Evolutionary conservation across 805 yeast genomes (phyloP), one percentile per base, ranked within the genome.

Genomic region (Hagleromyces aurorensis): DNA sequence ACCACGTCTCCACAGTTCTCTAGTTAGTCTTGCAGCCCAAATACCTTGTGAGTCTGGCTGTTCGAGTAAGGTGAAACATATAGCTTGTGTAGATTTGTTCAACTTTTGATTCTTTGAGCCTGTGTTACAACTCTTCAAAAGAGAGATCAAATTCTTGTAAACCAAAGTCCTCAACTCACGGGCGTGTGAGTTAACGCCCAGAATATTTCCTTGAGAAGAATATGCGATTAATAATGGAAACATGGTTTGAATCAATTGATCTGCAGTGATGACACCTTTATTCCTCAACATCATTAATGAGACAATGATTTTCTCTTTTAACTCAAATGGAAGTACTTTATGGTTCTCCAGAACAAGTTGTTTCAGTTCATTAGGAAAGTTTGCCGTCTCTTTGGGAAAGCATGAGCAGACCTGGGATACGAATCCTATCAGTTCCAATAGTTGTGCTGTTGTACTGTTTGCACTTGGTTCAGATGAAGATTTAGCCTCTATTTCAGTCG

Each of bases 1-100:
- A 50, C 94, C 94, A 53, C 97, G 72, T 64, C 95, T 73, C 99
- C 99, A 91, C 29, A 91, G 64, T 57, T 91, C 97, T 52, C 97
- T 72, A 4, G 96, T 86, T 34, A 91, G 63, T 49, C 85, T 87
- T 3, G 96, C 83, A 6, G 97, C 96, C 96, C 97, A 91, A 14
- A 91, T 62, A 20, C 96, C 96, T 46, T 80, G 83, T 22, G 84
- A 70, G 43, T 76, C 82, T 36, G 81, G 75, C 54, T 82, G 61
- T 41, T 85, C 95, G 25, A 91, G 63, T 40, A 89, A 64, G 46
- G 83, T 84, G 66, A 91, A 89, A 30, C 94, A 69, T 27, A 91
- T 59, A 0, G 97, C 96, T 59, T 91, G 98, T 1, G 96, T 83
- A 8, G 86, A 75, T 52, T 82, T 70, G 56, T 91, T 91, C 39